phyloP scores from a whole-genome alignment of 805 yeast species.

The Hanseniaspora guilliermondii region DNA sequence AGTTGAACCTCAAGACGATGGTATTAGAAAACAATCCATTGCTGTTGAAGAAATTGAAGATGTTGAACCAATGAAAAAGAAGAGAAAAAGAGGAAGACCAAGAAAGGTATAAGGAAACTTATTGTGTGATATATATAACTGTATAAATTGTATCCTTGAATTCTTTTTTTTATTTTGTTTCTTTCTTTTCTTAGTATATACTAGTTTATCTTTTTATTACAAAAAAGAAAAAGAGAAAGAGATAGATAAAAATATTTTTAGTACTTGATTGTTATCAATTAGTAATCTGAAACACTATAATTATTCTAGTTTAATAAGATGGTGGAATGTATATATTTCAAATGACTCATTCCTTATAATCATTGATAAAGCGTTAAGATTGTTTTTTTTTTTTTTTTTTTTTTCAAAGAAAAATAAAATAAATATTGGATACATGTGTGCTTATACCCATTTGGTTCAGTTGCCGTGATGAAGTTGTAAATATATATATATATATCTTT shows the following conservation, averaged over 20 bases:
- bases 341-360: not conserved
- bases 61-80: not conserved
- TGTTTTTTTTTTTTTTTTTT: not conserved
- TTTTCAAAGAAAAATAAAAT: not conserved
- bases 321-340: not conserved
- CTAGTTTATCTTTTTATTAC: too few relatives aligned
- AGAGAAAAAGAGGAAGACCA: constrained; percentile 10
- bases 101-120: not conserved
- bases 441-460: too few relatives aligned
- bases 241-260: too few relatives aligned
- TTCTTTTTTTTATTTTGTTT: too few relatives aligned
- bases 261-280: too few relatives aligned
- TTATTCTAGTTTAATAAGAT: not conserved
- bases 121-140: not conserved
- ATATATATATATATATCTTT: too few relatives aligned
- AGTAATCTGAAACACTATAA: too few relatives aligned
- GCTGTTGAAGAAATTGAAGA: not conserved
- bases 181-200: too few relatives aligned
- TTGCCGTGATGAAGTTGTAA: too few relatives aligned
- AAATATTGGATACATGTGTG: not conserved
- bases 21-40: not conserved
- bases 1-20: constrained; percentile 8
- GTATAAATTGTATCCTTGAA: too few relatives aligned
- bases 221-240: too few relatives aligned
- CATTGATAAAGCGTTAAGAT: not conserved